These are phyloP conservation scores for Candida gigantensis DNA, from an alignment of 1,139 yeast species.

Conservation along the genomic window DNA sequence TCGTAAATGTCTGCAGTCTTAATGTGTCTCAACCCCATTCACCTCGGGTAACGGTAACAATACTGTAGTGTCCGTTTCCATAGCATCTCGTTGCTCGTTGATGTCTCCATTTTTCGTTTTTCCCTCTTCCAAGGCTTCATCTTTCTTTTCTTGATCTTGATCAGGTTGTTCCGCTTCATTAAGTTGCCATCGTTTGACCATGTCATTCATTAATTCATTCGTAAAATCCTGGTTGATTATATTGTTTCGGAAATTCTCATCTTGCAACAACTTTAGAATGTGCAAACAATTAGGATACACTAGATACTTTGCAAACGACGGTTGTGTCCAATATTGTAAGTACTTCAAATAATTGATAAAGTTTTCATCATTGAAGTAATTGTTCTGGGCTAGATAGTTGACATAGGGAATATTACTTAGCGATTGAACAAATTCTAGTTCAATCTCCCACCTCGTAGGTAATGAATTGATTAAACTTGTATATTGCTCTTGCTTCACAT, in stretches of 20 bases:
- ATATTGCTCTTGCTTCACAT: conserved; percentile 7
- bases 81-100: no score
- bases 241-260: conserved; percentile 55
- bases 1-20: no score
- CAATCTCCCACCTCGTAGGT: conserved; percentile 82
- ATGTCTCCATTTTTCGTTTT: no score
- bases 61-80: no score
- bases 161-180: conserved; percentile 6
- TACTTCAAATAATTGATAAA: conserved; percentile 67
- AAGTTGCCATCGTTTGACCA: conserved; percentile 69
- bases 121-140: conserved; percentile 1
- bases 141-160: neutral
- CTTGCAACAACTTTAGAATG: conserved; percentile 58
- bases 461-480: conserved; percentile 28
- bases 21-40: no score
- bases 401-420: conserved; percentile 76
- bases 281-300: conserved; percentile 78
- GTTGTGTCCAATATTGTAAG: conserved; percentile 72
- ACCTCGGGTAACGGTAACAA: no score
- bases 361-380: conserved; percentile 58
- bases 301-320: conserved; percentile 63
- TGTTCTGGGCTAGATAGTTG: conserved; percentile 72
- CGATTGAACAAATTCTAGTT: conserved; percentile 82
- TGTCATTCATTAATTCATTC: conserved; percentile 67
- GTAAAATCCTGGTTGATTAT: conserved; percentile 59